phyloP scores from a whole-genome alignment of 192 early-diverging fungal genomes.

The Coemansia biformis region DNA sequence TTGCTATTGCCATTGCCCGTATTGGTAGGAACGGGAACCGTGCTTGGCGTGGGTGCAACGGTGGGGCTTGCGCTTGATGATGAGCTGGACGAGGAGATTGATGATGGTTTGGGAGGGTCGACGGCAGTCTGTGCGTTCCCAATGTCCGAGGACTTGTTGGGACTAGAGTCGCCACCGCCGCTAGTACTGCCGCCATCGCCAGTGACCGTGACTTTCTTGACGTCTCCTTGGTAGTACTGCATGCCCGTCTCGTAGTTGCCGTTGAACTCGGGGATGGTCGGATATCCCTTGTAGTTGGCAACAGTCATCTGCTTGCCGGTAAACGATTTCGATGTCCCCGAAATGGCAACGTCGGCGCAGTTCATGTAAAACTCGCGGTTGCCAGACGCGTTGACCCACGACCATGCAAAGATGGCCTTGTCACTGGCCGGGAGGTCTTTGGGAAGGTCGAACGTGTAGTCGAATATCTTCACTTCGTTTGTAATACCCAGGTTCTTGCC shows the following conservation, averaged over 20 bases:
- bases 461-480: not conserved
- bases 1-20: too few species aligned
- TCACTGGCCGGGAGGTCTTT: constrained; percentile 24
- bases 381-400: constrained; percentile 63
- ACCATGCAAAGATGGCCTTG: constrained; percentile 52
- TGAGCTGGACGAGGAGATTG: too few species aligned
- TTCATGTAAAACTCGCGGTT: constrained; percentile 67
- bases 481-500: not conserved
- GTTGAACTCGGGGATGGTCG: constrained; percentile 46
- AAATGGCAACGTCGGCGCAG: constrained; percentile 53
- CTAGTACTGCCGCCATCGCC: too few species aligned
- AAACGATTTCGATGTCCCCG: constrained; percentile 15
- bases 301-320: constrained; percentile 37
- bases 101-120: too few species aligned
- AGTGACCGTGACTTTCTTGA: not conserved
- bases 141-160: too few species aligned
- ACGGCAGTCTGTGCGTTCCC: too few species aligned
- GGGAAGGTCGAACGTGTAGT: constrained; percentile 20
- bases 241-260: constrained; percentile 29
- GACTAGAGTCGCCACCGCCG: too few species aligned
- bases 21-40: too few species aligned
- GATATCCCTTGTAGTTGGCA: constrained; percentile 50
- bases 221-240: constrained; percentile 2
- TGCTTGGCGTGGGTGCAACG: too few species aligned
- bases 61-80: too few species aligned